Evolutionary conservation across 768 basidiomycete genomes (phyloP).

Genomic region (Podaxis sp.): DNA sequence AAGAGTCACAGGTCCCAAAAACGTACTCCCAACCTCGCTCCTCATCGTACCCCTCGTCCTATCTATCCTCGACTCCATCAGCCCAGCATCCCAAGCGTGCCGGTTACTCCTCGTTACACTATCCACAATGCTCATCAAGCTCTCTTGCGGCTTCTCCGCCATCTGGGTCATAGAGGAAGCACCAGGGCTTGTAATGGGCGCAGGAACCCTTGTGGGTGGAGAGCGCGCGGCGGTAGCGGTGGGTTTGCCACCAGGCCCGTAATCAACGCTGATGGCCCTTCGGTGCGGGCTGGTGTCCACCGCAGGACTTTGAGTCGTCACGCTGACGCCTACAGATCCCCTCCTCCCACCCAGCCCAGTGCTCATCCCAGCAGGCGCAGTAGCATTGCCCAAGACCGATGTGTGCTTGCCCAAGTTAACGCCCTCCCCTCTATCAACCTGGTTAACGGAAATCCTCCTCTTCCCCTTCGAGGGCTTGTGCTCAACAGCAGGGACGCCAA

Average conservation of each 20-base stretch:
- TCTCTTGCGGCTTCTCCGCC: conserved; percentile 21
- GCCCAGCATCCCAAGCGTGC: conserved; percentile 26
- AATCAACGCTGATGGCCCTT: conserved; percentile 4
- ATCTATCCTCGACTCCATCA: conserved; percentile 18
- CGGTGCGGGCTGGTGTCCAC: not conserved
- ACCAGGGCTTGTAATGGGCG: conserved; percentile 5
- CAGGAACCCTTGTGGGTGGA: not conserved
- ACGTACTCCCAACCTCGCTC: not conserved
- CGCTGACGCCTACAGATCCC: conserved; percentile 9
- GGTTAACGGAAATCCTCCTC: not conserved
- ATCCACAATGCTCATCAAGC: conserved; percentile 71
- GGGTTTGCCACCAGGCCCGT: not conserved
- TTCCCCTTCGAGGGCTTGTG: not conserved
- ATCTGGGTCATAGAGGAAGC: not conserved
- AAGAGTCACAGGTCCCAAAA: not conserved
- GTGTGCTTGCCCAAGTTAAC: not conserved
- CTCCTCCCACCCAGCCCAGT: conserved; percentile 2
- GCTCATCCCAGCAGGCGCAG: conserved; percentile 1
- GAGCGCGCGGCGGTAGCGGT: not conserved
- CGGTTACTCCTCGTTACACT: conserved; percentile 43
- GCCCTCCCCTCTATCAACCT: not conserved
- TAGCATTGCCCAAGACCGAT: not conserved
- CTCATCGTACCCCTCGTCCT: conserved; percentile 8
- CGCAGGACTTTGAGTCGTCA: conserved; percentile 6
- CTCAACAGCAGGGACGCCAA: not conserved